Conservation (phyloP, 371 early-diverging fungal species). For the Mucor mucedo region DNA sequence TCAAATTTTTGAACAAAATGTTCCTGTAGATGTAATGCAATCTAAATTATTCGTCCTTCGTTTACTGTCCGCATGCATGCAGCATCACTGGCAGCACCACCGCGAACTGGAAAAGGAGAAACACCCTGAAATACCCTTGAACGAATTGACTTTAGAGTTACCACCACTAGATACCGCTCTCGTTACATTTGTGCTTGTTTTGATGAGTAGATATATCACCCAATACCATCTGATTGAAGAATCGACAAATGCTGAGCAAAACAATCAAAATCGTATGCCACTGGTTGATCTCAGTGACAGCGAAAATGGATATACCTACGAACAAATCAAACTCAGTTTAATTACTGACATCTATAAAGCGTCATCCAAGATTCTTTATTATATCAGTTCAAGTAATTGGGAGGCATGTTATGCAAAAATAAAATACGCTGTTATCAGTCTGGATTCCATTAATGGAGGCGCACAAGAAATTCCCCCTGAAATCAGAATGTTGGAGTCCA, state of each 20-base stretch:
- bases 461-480: constrained; percentile 62
- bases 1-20: constrained; percentile 55
- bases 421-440: constrained; percentile 54
- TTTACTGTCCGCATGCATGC: constrained; percentile 76
- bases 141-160: constrained; percentile 5
- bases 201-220: constrained; percentile 70
- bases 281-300: constrained; percentile 11
- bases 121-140: constrained; percentile 21
- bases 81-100: constrained; percentile 63
- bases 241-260: constrained; percentile 29
- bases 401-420: constrained; percentile 74
- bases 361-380: constrained; percentile 79
- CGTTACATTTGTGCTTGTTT: constrained; percentile 67
- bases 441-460: constrained; percentile 54
- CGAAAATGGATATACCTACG: constrained; percentile 30
- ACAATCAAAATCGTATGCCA: constrained; percentile 5
- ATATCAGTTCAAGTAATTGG: constrained; percentile 86
- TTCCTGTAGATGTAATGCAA: constrained; percentile 71
- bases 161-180: constrained; percentile 77
- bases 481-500: constrained; percentile 76
- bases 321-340: constrained; percentile 45
- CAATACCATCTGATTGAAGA: constrained; percentile 52
- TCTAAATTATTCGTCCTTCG: constrained; percentile 79
- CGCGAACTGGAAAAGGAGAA: constrained; percentile 24
- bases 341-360: constrained; percentile 65